Evolutionary conservation across 768 basidiomycete species (phyloP), one percentile per base, ranked within the genome.

Genomic region (Mycena vulgaris): DNA sequence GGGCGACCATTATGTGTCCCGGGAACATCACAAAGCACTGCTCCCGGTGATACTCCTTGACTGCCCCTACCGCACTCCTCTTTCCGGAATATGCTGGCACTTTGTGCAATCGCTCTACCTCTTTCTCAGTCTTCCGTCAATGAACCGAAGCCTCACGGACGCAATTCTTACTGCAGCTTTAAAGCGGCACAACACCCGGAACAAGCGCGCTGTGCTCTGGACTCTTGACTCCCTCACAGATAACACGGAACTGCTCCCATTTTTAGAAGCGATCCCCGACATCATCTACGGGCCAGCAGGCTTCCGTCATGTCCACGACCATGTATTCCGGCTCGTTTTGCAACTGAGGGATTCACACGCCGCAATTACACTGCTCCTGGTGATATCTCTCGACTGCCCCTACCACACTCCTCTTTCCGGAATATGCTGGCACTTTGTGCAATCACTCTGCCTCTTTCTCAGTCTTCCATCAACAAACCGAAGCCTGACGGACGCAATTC

Each of bases 181-280:
- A 51, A 51, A 62, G 35, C 47, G 35, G 4, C 63, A 57, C 1
- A 27, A 45, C 17, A 56, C 49, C 37, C 63, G 70, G 5, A 66
- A 71, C 45, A 51, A 71, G 39, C 53, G 63, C 31, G 70, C 70
- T 3, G 60, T 71, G 10, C 62, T 62, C 13, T 71, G 70, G 70
- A 66, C 70, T 3, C 66, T 71, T 11, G 52, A 71, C 10, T 16
- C 70, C 23, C 33, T 71, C 13, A n/a, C n/a, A n/a, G n/a, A n/a
- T n/a, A n/a, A n/a, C n/a, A n/a, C n/a, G n/a, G n/a, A n/a, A n/a
- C n/a, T n/a, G n/a, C n/a, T n/a, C n/a, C n/a, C n/a, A n/a, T n/a
- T n/a, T n/a, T n/a, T n/a, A n/a, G n/a, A n/a, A n/a, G n/a, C n/a
- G n/a, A n/a, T n/a, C n/a, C n/a, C n/a, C n/a, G n/a, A n/a, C n/a